These are phyloP conservation scores for Saturnispora zaruensis DNA, from an alignment of 805 yeast species.

Conservation along the genomic window DNA sequence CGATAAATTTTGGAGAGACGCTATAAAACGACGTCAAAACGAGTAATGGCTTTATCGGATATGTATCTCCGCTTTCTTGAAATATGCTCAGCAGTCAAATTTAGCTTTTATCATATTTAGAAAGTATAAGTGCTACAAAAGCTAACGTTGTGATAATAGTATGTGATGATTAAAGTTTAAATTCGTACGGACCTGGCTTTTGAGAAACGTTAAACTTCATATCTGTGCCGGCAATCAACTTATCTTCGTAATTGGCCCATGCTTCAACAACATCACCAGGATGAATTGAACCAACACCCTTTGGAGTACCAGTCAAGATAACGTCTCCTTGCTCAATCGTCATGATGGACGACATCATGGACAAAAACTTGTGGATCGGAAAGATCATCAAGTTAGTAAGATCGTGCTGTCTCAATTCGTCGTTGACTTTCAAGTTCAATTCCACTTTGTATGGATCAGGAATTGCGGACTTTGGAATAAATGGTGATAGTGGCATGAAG, in stretches of 20 bases:
- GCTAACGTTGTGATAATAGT: background rate
- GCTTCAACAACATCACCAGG: constrained; percentile 79
- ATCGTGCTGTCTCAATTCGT: constrained; percentile 62
- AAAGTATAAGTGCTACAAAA: background rate
- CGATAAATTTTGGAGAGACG: background rate
- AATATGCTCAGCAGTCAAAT: background rate
- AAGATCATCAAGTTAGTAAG: constrained; percentile 77
- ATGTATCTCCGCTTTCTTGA: background rate
- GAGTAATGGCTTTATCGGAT: background rate
- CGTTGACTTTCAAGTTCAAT: constrained; percentile 61
- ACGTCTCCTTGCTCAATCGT: constrained; percentile 86
- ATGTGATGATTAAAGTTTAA: constrained; percentile 17
- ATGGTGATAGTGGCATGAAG: constrained; percentile 75
- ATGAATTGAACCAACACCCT: constrained; percentile 80
- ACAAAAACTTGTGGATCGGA: constrained; percentile 71
- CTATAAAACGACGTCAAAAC: no score
- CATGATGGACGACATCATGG: constrained; percentile 81
- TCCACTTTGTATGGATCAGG: constrained; percentile 67
- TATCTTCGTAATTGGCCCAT: constrained; percentile 46
- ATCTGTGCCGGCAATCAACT: constrained; percentile 40
- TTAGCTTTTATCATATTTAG: no score
- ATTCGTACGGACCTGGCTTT: constrained; percentile 54
- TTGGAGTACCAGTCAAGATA: constrained; percentile 92
- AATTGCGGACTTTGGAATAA: constrained; percentile 57
- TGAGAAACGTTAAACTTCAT: constrained; percentile 44